Percentiles rank a stretch among this genome's conserved stretches.
These are phyloP conservation scores for Hyaloperonospora brassicae DNA, from an alignment of 352 stramenopile species.

Conservation along the genomic window DNA sequence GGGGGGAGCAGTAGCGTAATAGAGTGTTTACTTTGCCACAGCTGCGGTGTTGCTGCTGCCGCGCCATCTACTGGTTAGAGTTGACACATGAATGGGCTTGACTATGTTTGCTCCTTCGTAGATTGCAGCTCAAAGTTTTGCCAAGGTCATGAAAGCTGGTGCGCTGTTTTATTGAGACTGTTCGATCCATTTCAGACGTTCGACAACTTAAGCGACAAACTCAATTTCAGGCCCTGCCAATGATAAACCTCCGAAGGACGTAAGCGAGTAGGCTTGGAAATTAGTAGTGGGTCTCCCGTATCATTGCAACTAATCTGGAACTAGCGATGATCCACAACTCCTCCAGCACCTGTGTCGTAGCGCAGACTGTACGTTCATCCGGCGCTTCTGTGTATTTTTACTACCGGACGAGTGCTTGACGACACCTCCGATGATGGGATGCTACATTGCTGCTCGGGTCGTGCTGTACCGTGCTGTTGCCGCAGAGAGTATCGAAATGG, in stretches of 20 bases:
- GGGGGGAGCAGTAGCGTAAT: slow-evolving; percentile 35
- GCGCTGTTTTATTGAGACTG: slow-evolving; percentile 11
- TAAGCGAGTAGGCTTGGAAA: slow-evolving; percentile 40
- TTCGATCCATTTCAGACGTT: slow-evolving; percentile 30
- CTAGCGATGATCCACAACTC: slow-evolving; percentile 46
- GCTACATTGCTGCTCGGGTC: slow-evolving; percentile 40
- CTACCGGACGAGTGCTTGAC: slow-evolving; percentile 39
- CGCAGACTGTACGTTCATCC: slow-evolving; percentile 38
- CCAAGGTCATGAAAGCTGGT: background rate
- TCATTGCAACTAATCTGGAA: slow-evolving; percentile 51
- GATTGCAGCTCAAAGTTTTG: too few species aligned
- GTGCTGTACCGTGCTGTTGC: slow-evolving; percentile 60
- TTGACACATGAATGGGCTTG: too few species aligned
- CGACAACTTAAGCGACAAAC: slow-evolving; percentile 35
- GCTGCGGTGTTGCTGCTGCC: slow-evolving; percentile 1
- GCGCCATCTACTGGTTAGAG: background rate
- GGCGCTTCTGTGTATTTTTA: slow-evolving; percentile 29
- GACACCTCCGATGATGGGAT: slow-evolving; percentile 58
- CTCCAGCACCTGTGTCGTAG: slow-evolving; percentile 40
- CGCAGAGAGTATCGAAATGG: too few species aligned
- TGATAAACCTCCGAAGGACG: slow-evolving; percentile 44
- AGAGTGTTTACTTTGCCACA: slow-evolving; percentile 3
- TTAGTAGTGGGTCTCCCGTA: slow-evolving; percentile 53
- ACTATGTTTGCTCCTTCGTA: too few species aligned
- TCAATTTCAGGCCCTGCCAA: slow-evolving; percentile 49